phyloP scores from a whole-genome alignment of 129 eudicot genomes.

The Daucus carota region DNA sequence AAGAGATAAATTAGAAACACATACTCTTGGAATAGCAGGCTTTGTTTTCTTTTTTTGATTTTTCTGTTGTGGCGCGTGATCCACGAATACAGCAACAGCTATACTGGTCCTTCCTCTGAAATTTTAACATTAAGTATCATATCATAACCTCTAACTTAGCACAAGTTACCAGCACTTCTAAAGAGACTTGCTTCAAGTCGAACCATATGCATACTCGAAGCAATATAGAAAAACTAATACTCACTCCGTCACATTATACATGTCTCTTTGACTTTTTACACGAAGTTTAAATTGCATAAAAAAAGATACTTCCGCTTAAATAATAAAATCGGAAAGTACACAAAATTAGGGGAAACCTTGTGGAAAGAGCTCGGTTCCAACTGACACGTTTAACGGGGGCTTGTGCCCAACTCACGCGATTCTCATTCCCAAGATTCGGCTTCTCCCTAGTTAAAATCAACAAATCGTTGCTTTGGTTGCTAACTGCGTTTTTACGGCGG shows the following conservation, averaged over 20 bases:
- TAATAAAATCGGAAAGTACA: neutral
- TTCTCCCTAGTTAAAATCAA: conserved; percentile 30
- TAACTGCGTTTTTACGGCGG: conserved; percentile 29
- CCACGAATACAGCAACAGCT: conserved; percentile 47
- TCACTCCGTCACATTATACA: no score
- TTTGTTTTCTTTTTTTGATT: conserved; percentile 48
- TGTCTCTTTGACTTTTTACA: no score
- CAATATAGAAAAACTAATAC: neutral
- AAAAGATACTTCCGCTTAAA: no score
- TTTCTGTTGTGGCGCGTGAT: conserved; percentile 41
- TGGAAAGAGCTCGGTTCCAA: conserved; percentile 94
- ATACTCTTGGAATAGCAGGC: conserved; percentile 78
- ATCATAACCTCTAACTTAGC: neutral
- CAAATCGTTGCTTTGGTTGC: conserved; percentile 1
- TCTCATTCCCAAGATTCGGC: conserved; percentile 27
- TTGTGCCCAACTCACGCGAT: conserved; percentile 52
- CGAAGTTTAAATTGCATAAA: no score
- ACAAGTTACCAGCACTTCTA: neutral
- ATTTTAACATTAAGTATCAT: neutral
- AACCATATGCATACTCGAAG: neutral
- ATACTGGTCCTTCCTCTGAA: conserved; percentile 91
- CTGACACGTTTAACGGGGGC: conserved; percentile 56
- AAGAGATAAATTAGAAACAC: conserved; percentile 4
- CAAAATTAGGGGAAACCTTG: conserved; percentile 42
- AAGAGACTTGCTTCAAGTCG: neutral